Conservation (phyloP, 306 rosid species). For the Dalbergia cultrata region DNA sequence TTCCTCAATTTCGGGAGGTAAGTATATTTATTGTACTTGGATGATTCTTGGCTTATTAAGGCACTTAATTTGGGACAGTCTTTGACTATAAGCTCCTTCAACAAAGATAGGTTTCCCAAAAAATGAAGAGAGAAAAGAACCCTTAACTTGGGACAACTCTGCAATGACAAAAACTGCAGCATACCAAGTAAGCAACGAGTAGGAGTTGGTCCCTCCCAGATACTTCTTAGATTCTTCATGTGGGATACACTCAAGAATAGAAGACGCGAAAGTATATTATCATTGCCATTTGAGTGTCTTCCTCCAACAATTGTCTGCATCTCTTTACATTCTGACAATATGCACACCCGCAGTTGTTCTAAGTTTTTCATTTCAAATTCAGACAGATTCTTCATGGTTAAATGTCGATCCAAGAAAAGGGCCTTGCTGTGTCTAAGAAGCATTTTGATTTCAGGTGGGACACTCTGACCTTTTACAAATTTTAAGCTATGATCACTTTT, state of each 20-base stretch:
- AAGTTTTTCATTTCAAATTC: constrained; percentile 5
- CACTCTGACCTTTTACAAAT: constrained; percentile 25
- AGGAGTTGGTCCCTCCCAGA: constrained; percentile 13
- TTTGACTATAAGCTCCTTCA: constrained; percentile 31
- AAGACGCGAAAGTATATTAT: background rate
- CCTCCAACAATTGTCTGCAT: constrained; percentile 30
- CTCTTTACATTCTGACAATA: constrained; percentile 49
- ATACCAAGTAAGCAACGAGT: background rate
- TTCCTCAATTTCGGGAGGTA: constrained; percentile 26
- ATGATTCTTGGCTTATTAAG: background rate
- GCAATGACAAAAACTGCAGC: constrained; percentile 29
- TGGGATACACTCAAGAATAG: constrained; percentile 21
- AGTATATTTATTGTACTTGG: rapidly evolving
- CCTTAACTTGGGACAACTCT: constrained; percentile 42
- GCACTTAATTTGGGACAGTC: constrained; percentile 42
- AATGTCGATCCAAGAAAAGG: constrained; percentile 39
- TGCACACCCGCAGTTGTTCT: background rate
- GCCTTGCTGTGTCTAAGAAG: background rate
- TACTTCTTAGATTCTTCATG: constrained; percentile 49
- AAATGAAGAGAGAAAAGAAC: constrained; percentile 3
- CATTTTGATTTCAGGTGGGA: background rate
- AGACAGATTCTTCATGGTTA: constrained; percentile 30
- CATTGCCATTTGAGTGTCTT: background rate
- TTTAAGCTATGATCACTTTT: background rate
- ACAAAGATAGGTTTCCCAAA: background rate